These are phyloP conservation scores for Westerdykella aurantiaca DNA, from an alignment of 2,329 filamentous ascomycete species.

Conservation along the genomic window DNA sequence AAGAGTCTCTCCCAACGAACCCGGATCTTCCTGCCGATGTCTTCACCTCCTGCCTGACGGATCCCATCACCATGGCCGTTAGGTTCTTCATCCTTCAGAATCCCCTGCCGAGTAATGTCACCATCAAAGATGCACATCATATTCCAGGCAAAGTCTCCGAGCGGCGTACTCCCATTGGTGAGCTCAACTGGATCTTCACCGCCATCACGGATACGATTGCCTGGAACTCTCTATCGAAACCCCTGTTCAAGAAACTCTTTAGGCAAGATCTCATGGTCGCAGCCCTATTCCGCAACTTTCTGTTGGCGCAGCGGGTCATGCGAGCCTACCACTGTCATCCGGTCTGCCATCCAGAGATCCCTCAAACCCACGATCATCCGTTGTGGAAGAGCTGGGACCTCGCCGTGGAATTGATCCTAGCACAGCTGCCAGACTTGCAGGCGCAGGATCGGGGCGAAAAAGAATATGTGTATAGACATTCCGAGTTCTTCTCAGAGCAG, in stretches of 20 bases:
- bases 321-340: slow-evolving; percentile 92
- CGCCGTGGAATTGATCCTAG: slow-evolving; percentile 88
- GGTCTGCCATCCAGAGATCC: slow-evolving; percentile 84
- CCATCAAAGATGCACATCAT: slow-evolving; percentile 76
- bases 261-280: slow-evolving; percentile 98
- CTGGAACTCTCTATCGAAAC: slow-evolving; percentile 88
- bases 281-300: slow-evolving; percentile 90
- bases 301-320: slow-evolving; percentile 93
- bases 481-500: slow-evolving; percentile 94
- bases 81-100: slow-evolving; percentile 96
- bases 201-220: slow-evolving; percentile 98
- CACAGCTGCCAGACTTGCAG: slow-evolving; percentile 76
- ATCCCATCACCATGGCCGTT: slow-evolving; percentile 93
- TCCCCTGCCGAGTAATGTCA: slow-evolving; percentile 61
- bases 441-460: slow-evolving; percentile 70
- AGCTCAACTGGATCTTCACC: slow-evolving; percentile 99
- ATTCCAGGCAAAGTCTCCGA: slow-evolving; percentile 90
- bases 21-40: slow-evolving; percentile 88
- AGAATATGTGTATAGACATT: slow-evolving; percentile 87
- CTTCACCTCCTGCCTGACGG: slow-evolving; percentile 93
- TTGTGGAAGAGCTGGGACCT: slow-evolving; percentile 98
- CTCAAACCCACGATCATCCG: slow-evolving; percentile 89
- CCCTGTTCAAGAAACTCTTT: slow-evolving; percentile 94
- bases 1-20: slow-evolving; percentile 91
- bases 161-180: slow-evolving; percentile 84